These are phyloP conservation scores for Guillardia theta DNA, from an alignment of 78 protist genomes.

Conservation along the genomic window DNA sequence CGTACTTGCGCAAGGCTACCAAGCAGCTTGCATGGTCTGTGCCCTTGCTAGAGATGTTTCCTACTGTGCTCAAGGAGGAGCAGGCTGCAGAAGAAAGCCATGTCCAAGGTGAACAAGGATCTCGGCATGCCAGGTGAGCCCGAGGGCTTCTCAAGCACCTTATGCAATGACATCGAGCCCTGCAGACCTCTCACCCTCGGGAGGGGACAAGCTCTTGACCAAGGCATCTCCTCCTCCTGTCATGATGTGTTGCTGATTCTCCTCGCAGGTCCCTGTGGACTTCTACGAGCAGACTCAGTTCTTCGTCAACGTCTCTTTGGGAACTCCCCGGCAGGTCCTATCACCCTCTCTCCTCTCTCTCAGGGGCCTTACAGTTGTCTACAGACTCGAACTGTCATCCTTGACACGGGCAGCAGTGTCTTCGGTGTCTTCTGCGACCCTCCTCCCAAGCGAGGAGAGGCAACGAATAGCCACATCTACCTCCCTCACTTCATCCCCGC, in stretches of 20 bases:
- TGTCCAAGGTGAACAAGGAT: neutral
- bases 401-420: constrained; percentile 28
- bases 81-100: neutral
- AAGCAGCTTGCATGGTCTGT: too few relatives aligned
- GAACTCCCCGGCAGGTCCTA: neutral
- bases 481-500: constrained; percentile 43
- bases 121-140: neutral
- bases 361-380: neutral
- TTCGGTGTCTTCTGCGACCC: constrained; percentile 23
- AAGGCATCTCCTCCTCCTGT: neutral
- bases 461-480: neutral
- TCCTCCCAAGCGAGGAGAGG: neutral
- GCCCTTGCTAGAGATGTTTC: too few relatives aligned
- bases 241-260: neutral
- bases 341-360: neutral
- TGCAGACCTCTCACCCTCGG: neutral
- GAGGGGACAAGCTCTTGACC: neutral
- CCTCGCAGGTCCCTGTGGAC: constrained; percentile 8
- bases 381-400: neutral
- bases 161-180: neutral
- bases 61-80: too few relatives aligned
- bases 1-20: neutral
- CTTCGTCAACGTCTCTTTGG: constrained; percentile 24
- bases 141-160: neutral
- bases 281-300: constrained; percentile 39